A percentile compares a stretch with the other conserved stretches of the same genome.
phyloP scores from a whole-genome alignment of 2,329 filamentous ascomycete genomes.

The Knufia fluminis region DNA sequence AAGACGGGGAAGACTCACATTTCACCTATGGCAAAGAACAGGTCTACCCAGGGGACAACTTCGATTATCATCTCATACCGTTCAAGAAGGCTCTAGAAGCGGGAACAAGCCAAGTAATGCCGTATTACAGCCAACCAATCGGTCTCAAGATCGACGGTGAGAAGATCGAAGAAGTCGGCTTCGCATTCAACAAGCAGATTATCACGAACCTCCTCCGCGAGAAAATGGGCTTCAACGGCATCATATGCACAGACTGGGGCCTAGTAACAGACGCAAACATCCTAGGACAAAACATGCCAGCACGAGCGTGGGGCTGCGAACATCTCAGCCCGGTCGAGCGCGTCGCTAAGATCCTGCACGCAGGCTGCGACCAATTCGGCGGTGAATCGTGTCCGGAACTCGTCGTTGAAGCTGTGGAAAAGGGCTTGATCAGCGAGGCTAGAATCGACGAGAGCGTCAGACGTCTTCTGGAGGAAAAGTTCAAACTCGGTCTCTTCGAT shows the following conservation, averaged over 20 bases:
- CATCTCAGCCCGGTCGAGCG: constrained; percentile 36
- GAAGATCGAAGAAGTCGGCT: constrained; percentile 26
- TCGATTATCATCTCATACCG: constrained; percentile 27
- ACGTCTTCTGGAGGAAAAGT: constrained; percentile 43
- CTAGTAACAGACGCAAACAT: constrained; percentile 41
- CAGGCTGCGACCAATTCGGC: constrained; percentile 46
- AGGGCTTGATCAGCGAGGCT: constrained; percentile 31
- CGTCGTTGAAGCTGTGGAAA: constrained; percentile 23
- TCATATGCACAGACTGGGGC: constrained; percentile 47
- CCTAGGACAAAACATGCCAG: constrained; percentile 24
- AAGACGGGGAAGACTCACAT: constrained; percentile 45
- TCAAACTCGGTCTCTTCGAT: constrained; percentile 44
- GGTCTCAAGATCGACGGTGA: constrained; percentile 1
- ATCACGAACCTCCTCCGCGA: constrained; percentile 41
- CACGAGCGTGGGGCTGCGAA: constrained; percentile 40
- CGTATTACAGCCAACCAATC: constrained; percentile 13
- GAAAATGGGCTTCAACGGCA: constrained; percentile 43
- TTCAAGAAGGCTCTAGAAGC: constrained; percentile 13
- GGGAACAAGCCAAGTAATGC: constrained; percentile 13
- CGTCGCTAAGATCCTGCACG: constrained; percentile 37
- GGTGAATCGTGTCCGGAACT: constrained; percentile 43
- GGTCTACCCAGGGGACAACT: constrained; percentile 43
- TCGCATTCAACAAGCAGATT: constrained; percentile 44
- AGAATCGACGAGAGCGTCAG: constrained; percentile 41
- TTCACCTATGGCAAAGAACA: constrained; percentile 45